Evolutionary conservation across 495 filamentous ascomycete species (phyloP).

Genomic region (Neurospora sp.): DNA sequence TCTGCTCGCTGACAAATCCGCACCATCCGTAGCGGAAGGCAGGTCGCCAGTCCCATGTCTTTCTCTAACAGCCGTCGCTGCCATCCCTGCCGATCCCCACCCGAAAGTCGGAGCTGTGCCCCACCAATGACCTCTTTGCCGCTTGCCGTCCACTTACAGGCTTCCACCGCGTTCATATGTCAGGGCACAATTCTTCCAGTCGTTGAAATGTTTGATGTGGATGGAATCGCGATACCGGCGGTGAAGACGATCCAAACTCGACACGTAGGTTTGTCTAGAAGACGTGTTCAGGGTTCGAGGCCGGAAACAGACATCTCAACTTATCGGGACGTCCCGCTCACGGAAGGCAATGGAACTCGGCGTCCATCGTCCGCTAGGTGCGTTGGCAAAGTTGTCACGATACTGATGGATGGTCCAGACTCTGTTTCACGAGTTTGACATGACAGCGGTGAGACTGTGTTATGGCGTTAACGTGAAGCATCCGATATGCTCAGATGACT

Average conservation of each 20-base stretch:
- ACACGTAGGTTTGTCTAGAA: background rate
- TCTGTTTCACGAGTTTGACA: background rate
- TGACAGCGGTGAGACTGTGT: background rate
- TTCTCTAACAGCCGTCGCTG: background rate
- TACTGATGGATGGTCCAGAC: background rate
- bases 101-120: constrained; percentile 2
- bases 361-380: background rate
- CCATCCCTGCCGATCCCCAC: background rate
- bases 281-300: background rate
- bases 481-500: background rate
- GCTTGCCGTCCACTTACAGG: background rate
- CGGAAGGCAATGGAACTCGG: background rate
- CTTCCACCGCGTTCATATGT: background rate
- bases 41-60: background rate
- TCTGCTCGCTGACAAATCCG: background rate
- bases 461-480: background rate
- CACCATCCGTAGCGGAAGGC: background rate
- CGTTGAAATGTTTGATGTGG: background rate
- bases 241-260: background rate
- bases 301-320: background rate
- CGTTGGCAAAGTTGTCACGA: background rate
- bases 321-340: background rate
- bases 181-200: background rate
- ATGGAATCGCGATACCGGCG: background rate
- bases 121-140: background rate